Evolutionary conservation across 768 basidiomycete genomes (phyloP), one percentile per base, ranked within the genome.

Genomic region (Amanita pallidorosea): DNA sequence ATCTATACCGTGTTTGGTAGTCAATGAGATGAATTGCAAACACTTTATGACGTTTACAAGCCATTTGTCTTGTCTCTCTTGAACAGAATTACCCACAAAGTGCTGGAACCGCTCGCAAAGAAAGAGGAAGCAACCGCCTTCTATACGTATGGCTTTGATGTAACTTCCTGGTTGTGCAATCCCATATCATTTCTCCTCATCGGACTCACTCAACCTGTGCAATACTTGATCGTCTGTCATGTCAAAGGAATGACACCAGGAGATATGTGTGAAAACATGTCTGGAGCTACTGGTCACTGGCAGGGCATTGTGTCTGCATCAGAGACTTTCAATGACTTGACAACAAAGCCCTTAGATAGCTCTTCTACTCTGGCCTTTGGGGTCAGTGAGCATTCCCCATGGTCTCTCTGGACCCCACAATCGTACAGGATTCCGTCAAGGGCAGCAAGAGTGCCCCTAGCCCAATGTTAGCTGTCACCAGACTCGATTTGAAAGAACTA

Each of bases 21-120:
- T 12, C 96, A 98, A 98, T 67, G 96, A 98, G 63, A 88, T 95
- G 96, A 98, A 65, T 77, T 99, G 17, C 88, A 95, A 70, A 70
- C 74, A 45, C 82, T 98, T 47, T 93, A 88, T 68, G 86, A 96
- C 68, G 87, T 80, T 54, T 98, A 99, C 75, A 80, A 74, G 55
- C 85, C 93, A 9, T 95, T 91, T 61, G 82, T 97, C 56, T 70
- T 75, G 13, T 65, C 83, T 15, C 83, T 92, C 72, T 66, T 96
- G 55, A 60, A 71, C 25, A 71, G 72, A 34, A 67, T 90, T 57
- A 81, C 85, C 44, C 60, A 70, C 15, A 72, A 83, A 43, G 71
- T 89, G 58, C 83, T 97, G 59, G 57, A 74, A 38, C 84, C 90
- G 22, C 79, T 94, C 49, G 79, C 79, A 22, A 71, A 73, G 37